phyloP scores from a whole-genome alignment of 2,329 filamentous ascomycete species.

The Microsporum canis region DNA sequence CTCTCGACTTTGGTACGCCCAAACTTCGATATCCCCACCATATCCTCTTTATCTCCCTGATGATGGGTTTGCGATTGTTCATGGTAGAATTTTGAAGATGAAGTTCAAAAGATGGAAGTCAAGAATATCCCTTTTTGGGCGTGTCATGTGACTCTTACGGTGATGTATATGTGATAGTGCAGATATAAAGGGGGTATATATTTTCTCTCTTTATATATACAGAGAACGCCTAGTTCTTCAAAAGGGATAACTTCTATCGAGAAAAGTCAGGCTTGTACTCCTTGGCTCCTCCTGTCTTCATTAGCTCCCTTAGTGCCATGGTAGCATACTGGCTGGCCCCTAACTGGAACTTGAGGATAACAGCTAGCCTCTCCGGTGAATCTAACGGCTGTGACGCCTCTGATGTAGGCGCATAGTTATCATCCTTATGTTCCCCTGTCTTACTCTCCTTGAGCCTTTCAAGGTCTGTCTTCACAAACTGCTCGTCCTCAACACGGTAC shows the following conservation, averaged over 20 bases:
- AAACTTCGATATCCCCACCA: neutral
- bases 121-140: neutral
- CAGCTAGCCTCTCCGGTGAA: conserved; percentile 46
- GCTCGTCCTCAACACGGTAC: conserved; percentile 58
- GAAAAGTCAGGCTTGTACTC: conserved; percentile 54
- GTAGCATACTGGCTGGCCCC: conserved; percentile 75
- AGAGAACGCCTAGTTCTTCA: neutral
- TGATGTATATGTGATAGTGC: neutral
- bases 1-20: neutral
- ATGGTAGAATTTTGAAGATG: neutral
- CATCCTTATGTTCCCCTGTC: conserved; percentile 15
- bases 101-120: neutral
- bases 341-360: conserved; percentile 63
- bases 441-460: conserved; percentile 49
- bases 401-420: conserved; percentile 12
- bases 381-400: conserved; percentile 7
- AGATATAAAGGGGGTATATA: neutral
- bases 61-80: neutral
- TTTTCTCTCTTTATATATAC: neutral
- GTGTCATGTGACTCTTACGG: neutral
- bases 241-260: conserved; percentile 24
- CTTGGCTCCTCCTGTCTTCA: conserved; percentile 52
- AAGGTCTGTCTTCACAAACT: conserved; percentile 80
- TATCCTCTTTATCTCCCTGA: neutral
- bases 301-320: conserved; percentile 68